Evolutionary conservation across 1,284 basidiomycete genomes (phyloP).

Genomic region (Schizophyllum commune): DNA sequence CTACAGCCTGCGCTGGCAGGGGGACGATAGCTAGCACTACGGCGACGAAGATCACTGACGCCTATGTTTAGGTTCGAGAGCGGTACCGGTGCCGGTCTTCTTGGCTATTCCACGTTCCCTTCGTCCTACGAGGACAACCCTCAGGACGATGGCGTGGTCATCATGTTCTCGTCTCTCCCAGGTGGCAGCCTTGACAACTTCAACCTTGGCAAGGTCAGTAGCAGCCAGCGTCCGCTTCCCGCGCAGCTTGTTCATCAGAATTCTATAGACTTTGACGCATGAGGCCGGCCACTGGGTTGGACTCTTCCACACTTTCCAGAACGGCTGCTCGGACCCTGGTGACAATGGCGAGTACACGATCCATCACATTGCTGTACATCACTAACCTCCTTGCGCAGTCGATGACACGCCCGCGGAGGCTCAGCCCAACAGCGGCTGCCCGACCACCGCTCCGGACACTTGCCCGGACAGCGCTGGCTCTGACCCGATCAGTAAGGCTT

Average conservation of each 20-base stretch:
- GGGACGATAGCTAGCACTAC: not conserved
- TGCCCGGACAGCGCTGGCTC: constrained; percentile 22
- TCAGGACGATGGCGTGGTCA: constrained; percentile 32
- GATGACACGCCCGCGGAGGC: constrained; percentile 37
- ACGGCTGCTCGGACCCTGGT: constrained; percentile 33
- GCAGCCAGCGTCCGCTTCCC: not conserved
- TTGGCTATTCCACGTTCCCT: constrained; percentile 33
- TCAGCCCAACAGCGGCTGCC: constrained; percentile 27
- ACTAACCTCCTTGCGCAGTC: constrained; percentile 18
- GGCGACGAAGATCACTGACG: not conserved
- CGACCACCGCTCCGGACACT: constrained; percentile 20
- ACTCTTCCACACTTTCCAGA: constrained; percentile 46
- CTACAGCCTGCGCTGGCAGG: too few relatives aligned
- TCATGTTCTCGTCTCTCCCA: constrained; percentile 32
- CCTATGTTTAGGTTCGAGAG: constrained; percentile 13
- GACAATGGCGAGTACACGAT: constrained; percentile 17
- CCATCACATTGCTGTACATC: not conserved
- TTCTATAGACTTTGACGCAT: constrained; percentile 33
- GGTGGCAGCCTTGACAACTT: constrained; percentile 28
- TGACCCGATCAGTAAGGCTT: constrained; percentile 28
- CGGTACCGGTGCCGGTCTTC: constrained; percentile 19
- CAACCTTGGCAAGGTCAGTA: constrained; percentile 24
- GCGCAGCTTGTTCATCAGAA: not conserved
- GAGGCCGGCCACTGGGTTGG: constrained; percentile 42
- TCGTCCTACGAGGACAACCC: constrained; percentile 20